Evolutionary conservation across 2,329 filamentous ascomycete genomes (phyloP), one percentile per base, ranked within the genome.

Genomic region (Lachnellula suecica): DNA sequence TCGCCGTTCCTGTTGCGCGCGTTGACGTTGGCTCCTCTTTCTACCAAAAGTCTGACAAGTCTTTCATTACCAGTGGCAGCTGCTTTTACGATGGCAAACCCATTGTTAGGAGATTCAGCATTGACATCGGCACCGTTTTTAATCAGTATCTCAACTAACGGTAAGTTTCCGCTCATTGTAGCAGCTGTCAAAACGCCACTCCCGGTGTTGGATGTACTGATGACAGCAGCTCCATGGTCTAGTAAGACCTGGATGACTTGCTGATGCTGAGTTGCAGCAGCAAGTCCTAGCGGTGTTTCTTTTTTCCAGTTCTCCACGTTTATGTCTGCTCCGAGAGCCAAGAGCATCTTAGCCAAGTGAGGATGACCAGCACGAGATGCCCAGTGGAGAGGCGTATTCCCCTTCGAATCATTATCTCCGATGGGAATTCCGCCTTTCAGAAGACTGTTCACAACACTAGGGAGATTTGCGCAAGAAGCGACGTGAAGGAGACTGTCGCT

Each of bases 301-400:
- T n/a, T n/a, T n/a, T n/a, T n/a, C n/a, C n/a, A n/a, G n/a, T n/a
- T n/a, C 29, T n/a, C 8, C 24, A 17, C 23, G 9, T 17, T 23
- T 3, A 57, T 24, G 29, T 49, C 27, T 2, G 56, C 56, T 13
- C 47, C 49, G 4, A 19, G 17, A 4, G 54, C 49, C 8, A 61
- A 13, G 7, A 58, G 44, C 15, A 52, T 3, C n/a, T 22, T 40
- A 1, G 35, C 35, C 41, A 55, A 27, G 7, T 46, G 8, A 37
- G 37, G 34, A 27, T 54, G 23, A 5, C 59, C 57, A 13, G 27
- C 11, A 20, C 19, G 3, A 2, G 55, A 44, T 17, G 50, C 53
- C 11, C 44, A 22, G 24, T 55, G 47, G 20, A 60, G 52, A 6
- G 56, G 15, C 8, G 47, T 60, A 13, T 44, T 17, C 2, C 46